Base-by-base conservation (phyloP, 257 asterid species). In the Solanum microdontum region DNA sequence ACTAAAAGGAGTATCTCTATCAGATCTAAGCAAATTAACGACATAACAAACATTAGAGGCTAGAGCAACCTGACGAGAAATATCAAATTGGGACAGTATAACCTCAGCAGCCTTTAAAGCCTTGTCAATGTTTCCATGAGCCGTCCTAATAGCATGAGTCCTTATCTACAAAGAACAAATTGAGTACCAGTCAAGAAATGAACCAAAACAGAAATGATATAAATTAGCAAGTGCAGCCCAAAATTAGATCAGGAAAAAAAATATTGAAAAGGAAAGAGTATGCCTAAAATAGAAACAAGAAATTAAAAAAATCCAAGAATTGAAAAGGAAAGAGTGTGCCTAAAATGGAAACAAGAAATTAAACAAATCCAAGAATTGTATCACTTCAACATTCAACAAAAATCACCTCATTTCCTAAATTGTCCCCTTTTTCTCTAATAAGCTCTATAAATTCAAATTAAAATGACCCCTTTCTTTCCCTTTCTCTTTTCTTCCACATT, bases 81-180 rank as follows among this genome's bases (percentile, higher is more conserved):
- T 91, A 92, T 96, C 99, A 89, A 96, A 96, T 83, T 96, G 98
- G 33, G 98, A 87, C 92, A 97, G 89, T 91, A 97, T 95, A 92
- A 94, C 94, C 87, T 96, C 99, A 72, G 99, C 98, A 75, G 99
- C 96, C 95, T 97, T 97, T 91, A 97, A 89, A 86, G 99, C 94
- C 93, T 86, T 96, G 92, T 97, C 99, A 89, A 97, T 97, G 89
- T 96, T 97, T 92, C 95, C 98, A 88, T 97, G 99, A 87, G 99
- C 99, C 89, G 93, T 93, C 90, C 99, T 92, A 88, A 96, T 93
- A 72, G 99, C 98, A 91, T 97, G 98, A 34, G 99, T 97, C 90
- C 97, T 94, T 87, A 97, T 92, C 99, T 97, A 87, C 90, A 92
- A 87, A 82, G 12, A 45, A n/a, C 24, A 79, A n/a, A 48, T 76